Percentiles rank a stretch among this genome's conserved stretches.
Evolutionary conservation across 257 asterid genomes (phyloP).

Genomic region (Ballota nigra): DNA sequence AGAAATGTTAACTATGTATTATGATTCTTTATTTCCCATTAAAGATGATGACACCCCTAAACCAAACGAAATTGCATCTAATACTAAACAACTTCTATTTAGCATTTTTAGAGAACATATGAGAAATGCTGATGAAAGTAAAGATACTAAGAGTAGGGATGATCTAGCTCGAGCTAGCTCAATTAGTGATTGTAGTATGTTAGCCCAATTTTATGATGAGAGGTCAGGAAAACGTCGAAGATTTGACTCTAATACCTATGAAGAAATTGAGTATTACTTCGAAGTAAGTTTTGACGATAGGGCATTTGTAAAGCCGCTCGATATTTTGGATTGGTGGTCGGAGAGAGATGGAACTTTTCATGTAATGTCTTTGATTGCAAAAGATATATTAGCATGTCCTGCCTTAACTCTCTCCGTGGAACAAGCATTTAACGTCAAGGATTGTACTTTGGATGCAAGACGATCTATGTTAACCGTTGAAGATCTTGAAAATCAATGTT

Average conservation of each 20-base stretch:
- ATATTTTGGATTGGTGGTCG: conserved; percentile 18
- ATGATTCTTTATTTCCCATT: conserved; percentile 5
- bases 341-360: background rate
- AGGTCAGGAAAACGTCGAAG: background rate
- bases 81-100: background rate
- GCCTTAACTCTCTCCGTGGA: background rate
- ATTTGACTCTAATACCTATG: background rate
- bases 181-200: background rate
- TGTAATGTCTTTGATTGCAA: background rate
- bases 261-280: conserved; percentile 2
- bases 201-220: background rate
- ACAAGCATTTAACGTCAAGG: background rate
- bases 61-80: background rate
- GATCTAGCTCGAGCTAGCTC: background rate
- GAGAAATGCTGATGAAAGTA: background rate
- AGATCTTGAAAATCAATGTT: background rate
- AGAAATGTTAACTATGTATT: background rate
- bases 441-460: background rate
- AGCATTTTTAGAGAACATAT: background rate
- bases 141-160: background rate
- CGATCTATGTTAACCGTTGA: background rate
- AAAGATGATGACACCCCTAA: conserved; percentile 2
- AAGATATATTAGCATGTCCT: background rate
- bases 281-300: background rate
- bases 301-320: background rate